phyloP scores from a whole-genome alignment of 2,329 filamentous ascomycete species.

The Colletotrichum aenigma region DNA sequence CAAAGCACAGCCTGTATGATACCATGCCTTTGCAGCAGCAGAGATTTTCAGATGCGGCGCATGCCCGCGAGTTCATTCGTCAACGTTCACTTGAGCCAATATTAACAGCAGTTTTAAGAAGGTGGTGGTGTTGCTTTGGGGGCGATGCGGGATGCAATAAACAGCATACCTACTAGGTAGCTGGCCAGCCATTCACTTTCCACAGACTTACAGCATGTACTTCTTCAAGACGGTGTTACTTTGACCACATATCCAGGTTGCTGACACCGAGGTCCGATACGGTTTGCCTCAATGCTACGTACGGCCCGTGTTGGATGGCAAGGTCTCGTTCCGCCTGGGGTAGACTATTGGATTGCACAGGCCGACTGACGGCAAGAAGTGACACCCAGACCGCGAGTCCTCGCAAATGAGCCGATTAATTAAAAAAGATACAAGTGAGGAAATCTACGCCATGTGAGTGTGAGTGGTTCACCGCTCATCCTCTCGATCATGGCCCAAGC shows the following conservation, averaged over 20 bases:
- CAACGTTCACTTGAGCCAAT: background rate
- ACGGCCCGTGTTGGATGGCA: background rate
- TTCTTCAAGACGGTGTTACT: background rate
- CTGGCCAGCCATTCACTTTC: background rate
- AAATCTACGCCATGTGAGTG: background rate
- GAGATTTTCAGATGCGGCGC: background rate
- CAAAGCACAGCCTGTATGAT: background rate
- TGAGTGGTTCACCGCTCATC: background rate
- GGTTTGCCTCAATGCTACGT: background rate
- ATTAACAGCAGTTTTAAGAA: background rate
- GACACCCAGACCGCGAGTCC: background rate
- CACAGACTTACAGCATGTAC: background rate
- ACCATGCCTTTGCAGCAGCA: background rate
- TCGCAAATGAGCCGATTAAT: background rate
- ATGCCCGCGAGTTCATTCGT: background rate
- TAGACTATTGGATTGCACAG: background rate
- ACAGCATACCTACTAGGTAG: background rate
- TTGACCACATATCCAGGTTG: background rate
- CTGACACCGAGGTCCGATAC: background rate
- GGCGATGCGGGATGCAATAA: background rate
- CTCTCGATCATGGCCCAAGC: background rate
- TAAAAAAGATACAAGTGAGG: background rate
- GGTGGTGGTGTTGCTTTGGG: background rate
- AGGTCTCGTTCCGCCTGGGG: background rate
- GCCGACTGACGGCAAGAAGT: background rate